These are phyloP conservation scores for Dipodascus albidus DNA, from an alignment of 805 yeast species.

Conservation along the genomic window DNA sequence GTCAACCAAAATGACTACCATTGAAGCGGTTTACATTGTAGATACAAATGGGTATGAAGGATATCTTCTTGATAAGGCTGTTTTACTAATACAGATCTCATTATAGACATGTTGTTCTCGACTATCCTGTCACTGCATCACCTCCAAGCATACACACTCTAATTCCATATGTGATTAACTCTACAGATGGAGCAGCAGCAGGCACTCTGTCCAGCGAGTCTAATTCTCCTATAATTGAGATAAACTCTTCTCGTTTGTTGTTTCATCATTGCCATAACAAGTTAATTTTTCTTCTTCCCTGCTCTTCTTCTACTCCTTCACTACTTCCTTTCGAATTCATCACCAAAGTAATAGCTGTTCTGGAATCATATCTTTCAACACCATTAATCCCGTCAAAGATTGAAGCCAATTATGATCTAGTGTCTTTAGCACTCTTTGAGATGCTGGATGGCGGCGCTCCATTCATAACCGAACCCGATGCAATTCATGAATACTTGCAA, in stretches of 20 bases:
- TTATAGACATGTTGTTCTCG: conserved; percentile 27
- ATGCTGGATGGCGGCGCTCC: conserved; percentile 74
- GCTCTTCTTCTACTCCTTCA: conserved; percentile 31
- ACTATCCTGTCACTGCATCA: conserved; percentile 26
- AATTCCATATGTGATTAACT: conserved; percentile 12
- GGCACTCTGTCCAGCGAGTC: background rate
- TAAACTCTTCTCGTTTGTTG: conserved; percentile 21
- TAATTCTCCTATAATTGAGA: conserved; percentile 12
- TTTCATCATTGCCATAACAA: conserved; percentile 18
- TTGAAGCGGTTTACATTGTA: conserved; percentile 31
- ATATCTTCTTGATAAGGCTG: background rate
- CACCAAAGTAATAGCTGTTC: conserved; percentile 35
- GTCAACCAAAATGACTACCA: conserved; percentile 20
- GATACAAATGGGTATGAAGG: conserved; percentile 30
- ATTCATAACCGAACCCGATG: conserved; percentile 57
- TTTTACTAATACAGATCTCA: background rate
- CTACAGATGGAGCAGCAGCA: conserved; percentile 11
- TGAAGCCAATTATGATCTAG: conserved; percentile 57
- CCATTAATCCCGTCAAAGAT: conserved; percentile 49
- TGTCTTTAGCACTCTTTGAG: conserved; percentile 61
- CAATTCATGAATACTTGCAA: conserved; percentile 60
- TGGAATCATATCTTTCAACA: conserved; percentile 47
- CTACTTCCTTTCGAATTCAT: conserved; percentile 44
- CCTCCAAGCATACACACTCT: conserved; percentile 26
- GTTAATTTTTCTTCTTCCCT: conserved; percentile 21